Evolutionary conservation across 495 filamentous ascomycete genomes (phyloP).

Genomic region (Lasiosphaeris hirsuta): DNA sequence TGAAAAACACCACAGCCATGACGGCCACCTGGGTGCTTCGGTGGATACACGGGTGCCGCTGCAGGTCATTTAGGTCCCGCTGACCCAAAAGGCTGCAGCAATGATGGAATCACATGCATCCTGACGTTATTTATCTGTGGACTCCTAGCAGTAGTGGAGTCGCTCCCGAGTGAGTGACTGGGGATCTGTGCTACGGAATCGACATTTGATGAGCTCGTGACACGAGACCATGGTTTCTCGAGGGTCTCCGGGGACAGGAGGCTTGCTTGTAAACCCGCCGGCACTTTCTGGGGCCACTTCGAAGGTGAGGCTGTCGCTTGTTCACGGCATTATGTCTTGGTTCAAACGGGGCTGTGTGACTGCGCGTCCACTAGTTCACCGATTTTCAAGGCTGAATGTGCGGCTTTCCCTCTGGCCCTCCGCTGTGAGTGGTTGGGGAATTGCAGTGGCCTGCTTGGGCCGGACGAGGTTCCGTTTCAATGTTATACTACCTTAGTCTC

Average conservation of each 20-base stretch:
- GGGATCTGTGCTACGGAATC: not conserved
- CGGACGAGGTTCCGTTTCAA: too few relatives aligned
- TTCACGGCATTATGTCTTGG: not conserved
- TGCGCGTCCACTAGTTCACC: not conserved
- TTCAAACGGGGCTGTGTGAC: not conserved
- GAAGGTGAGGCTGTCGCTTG: not conserved
- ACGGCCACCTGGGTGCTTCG: too few relatives aligned
- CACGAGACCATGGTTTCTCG: too few relatives aligned
- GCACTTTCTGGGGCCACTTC: not conserved
- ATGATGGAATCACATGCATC: slow-evolving; percentile 14
- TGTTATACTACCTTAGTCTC: too few relatives aligned
- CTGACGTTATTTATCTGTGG: slow-evolving; percentile 7
- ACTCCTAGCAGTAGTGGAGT: not conserved
- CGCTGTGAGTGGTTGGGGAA: not conserved
- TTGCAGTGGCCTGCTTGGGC: too few relatives aligned
- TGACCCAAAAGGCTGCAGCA: not conserved
- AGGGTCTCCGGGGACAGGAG: too few relatives aligned
- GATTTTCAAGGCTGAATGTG: not conserved
- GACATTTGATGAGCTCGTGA: too few relatives aligned
- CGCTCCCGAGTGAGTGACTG: not conserved
- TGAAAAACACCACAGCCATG: too few relatives aligned
- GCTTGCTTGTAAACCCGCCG: too few relatives aligned
- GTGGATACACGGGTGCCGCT: too few relatives aligned
- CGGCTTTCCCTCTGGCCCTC: not conserved
- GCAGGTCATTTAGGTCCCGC: not conserved